Evolutionary conservation across 148 eudicot genomes (phyloP).

Genomic region (Oxyria digyna): DNA sequence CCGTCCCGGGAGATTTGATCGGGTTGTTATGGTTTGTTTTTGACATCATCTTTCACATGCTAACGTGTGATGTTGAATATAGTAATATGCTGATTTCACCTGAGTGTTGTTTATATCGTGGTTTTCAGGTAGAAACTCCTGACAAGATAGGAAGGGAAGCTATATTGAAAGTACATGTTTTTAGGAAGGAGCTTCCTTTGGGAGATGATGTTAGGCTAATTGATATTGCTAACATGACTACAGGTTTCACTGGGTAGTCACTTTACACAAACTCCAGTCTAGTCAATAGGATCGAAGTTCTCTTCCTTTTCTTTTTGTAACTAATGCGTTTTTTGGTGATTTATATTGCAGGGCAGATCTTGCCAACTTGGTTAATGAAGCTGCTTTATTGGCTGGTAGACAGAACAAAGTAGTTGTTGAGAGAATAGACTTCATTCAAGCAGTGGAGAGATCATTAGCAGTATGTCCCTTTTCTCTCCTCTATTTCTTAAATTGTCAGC

Average conservation of each 20-base stretch:
- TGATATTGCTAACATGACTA: constrained; percentile 85
- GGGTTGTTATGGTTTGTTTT: constrained; percentile 65
- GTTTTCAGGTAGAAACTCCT: constrained; percentile 79
- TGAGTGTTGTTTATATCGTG: constrained; percentile 6
- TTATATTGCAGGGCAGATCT: constrained; percentile 79
- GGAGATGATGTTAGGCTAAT: constrained; percentile 62
- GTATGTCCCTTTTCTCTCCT: constrained; percentile 21
- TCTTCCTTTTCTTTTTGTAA: constrained; percentile 6
- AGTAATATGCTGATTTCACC: background rate
- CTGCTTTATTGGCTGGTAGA: constrained; percentile 95
- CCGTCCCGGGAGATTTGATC: constrained; percentile 92
- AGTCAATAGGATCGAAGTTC: background rate
- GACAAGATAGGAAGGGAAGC: constrained; percentile 92
- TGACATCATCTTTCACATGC: background rate
- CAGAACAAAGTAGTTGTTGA: constrained; percentile 64
- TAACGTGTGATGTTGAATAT: background rate
- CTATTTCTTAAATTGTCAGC: background rate
- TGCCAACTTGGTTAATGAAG: constrained; percentile 97
- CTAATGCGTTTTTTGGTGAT: constrained; percentile 10
- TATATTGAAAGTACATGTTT: constrained; percentile 70
- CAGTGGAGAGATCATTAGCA: constrained; percentile 90
- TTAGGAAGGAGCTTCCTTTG: constrained; percentile 85
- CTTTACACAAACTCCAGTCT: background rate
- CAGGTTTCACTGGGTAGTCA: constrained; percentile 89
- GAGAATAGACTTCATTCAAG: constrained; percentile 76